Base-by-base conservation (phyloP, 768 basidiomycete genomes). In the Tylopilus cervinicoccineus region DNA sequence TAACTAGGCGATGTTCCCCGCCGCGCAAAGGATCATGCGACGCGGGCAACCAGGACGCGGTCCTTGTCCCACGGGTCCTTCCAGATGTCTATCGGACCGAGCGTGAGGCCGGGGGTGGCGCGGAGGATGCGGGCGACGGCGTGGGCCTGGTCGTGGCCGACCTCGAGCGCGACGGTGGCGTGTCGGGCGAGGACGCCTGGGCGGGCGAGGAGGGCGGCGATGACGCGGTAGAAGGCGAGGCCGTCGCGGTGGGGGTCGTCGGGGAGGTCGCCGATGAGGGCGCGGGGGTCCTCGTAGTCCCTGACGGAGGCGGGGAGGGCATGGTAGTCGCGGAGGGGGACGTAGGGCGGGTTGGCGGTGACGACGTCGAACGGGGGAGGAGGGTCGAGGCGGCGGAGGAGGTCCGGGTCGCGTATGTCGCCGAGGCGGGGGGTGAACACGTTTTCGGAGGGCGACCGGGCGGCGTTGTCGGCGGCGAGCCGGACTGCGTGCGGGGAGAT, bases 331-430 rank as follows among this genome's bases (percentile, higher is more conserved):
- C 67, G 56, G 53, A 65, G 74, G 31, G 92, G 74, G 55, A 97
- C 88, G 68, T 96, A 97, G 10, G 91, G 88, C 22, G 88, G 88
- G 68, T 93, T 94, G 14, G 84, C 80, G 11, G 90, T 91, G 59
- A 93, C 71, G 48, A 93, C 70, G 68, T 91, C 84, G 68, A 83
- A 88, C 2, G 85, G 79, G 3, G 66, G 73, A 41, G 49, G 53
- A 50, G 77, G 61, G 16, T 57, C 57, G 50, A 79, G 63, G 32
- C 31, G 47, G 6, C 38, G 28, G 8, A 56, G 50, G 16, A 67
- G 20, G 17, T 11, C 26, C 27, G 61, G 64, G 43, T 64, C 61
- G 44, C 55, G 64, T 43, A 87, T 73, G 51, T 76, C 71, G 13
- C 71, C 72, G 31, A 80, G 64, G 49, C 79, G 71, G 10, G 71